Evolutionary conservation across 139 green algal genomes (phyloP).

Genomic region (Chlamydomonas sphaeroides): DNA sequence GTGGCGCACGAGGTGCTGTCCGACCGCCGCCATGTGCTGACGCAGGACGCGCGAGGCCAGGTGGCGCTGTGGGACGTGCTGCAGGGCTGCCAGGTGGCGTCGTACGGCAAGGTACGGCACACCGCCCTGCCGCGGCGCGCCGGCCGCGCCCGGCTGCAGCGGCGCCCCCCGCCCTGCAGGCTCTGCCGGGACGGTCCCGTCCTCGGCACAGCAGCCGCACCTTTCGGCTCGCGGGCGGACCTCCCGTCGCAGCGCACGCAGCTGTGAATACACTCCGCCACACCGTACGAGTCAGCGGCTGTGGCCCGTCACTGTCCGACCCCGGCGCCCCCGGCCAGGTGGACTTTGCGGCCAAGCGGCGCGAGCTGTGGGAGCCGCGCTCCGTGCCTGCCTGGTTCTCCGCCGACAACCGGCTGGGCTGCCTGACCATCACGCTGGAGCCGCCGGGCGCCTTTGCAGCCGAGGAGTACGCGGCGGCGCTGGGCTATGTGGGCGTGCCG

Average conservation of each 20-base stretch:
- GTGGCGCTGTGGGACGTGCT: conserved; percentile 84
- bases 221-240: too few relatives aligned
- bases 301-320: too few relatives aligned
- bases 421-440: conserved; percentile 80
- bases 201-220: too few relatives aligned
- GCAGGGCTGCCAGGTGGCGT: conserved; percentile 52
- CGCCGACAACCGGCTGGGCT: conserved; percentile 75
- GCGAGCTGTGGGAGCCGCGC: conserved; percentile 75
- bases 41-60: conserved; percentile 63
- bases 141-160: too few relatives aligned
- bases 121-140: too few relatives aligned
- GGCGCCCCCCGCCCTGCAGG: too few relatives aligned
- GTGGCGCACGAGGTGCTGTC: conserved; percentile 51
- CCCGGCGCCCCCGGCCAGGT: conserved; percentile 47
- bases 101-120: conserved; percentile 52
- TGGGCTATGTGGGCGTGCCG: conserved; percentile 43
- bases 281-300: too few relatives aligned
- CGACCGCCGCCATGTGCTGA: conserved; percentile 77
- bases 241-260: too few relatives aligned
- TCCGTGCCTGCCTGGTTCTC: conserved; percentile 82
- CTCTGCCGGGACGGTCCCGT: too few relatives aligned
- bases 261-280: too few relatives aligned
- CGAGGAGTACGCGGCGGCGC: conserved; percentile 77
- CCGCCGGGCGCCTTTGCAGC: conserved; percentile 78
- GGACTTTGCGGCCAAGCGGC: conserved; percentile 62